A percentile compares a stretch with the other conserved stretches of the same genome.
These are phyloP conservation scores for Penicillium paradoxum DNA, from an alignment of 495 filamentous ascomycete species.

Conservation along the genomic window DNA sequence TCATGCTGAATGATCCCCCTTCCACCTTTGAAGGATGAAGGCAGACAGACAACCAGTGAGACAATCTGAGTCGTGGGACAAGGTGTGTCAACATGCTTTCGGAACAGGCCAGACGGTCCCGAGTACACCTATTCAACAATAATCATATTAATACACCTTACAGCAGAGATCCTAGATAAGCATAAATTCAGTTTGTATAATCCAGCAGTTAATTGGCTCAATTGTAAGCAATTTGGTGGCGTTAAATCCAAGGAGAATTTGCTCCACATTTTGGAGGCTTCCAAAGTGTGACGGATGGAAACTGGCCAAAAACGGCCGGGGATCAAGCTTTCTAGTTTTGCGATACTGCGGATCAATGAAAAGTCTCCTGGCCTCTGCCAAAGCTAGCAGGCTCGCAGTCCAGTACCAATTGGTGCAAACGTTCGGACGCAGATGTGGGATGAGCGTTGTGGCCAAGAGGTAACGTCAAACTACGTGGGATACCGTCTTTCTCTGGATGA, in stretches of 20 bases:
- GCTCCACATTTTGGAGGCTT: slow-evolving; percentile 46
- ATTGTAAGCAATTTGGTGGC: slow-evolving; percentile 3
- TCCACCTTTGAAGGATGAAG: slow-evolving; percentile 39
- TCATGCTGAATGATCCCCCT: slow-evolving; percentile 20
- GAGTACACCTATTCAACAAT: slow-evolving; percentile 37
- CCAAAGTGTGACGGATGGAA: slow-evolving; percentile 51
- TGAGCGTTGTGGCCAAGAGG: neutral
- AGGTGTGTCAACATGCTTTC: slow-evolving; percentile 53
- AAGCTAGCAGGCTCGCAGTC: slow-evolving; percentile 45
- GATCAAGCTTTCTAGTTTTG: slow-evolving; percentile 47
- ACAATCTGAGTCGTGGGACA: slow-evolving; percentile 45
- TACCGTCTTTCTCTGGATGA: neutral
- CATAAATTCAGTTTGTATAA: slow-evolving; percentile 55
- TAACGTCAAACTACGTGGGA: slow-evolving; percentile 1
- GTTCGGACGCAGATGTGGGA: neutral
- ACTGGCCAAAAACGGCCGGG: slow-evolving; percentile 36
- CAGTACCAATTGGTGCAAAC: slow-evolving; percentile 20
- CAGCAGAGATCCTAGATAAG: neutral
- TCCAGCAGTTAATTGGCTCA: slow-evolving; percentile 35
- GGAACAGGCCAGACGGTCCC: slow-evolving; percentile 48
- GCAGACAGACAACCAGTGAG: slow-evolving; percentile 52
- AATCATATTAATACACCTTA: neutral
- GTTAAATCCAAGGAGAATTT: slow-evolving; percentile 37
- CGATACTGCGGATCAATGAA: slow-evolving; percentile 46
- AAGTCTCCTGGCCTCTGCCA: slow-evolving; percentile 42